These are phyloP conservation scores for barrel medic (Medicago truncatula) DNA, from an alignment of 306 rosid genomes.

Conservation along the genomic window MtrunA17r5.0-ANR NC_053043.1:51086501-51087000, in stretches of 20 bases:
- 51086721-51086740: slow-evolving; percentile 88
- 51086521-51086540: slow-evolving; percentile 95
- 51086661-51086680: slow-evolving; percentile 95
- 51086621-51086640: slow-evolving; percentile 56
- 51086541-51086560: slow-evolving; percentile 89
- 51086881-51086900: neutral
- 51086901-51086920: neutral
- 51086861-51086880: slow-evolving; percentile 13
- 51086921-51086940: slow-evolving; percentile 22
- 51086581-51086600: neutral
- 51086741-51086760: slow-evolving; percentile 86
- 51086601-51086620: slow-evolving; percentile 16
- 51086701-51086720: slow-evolving; percentile 82
- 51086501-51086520: slow-evolving; percentile 86
- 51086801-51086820: slow-evolving; percentile 15
- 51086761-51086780: slow-evolving; percentile 89
- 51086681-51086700: slow-evolving; percentile 91
- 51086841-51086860: slow-evolving; percentile 12
- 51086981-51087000: slow-evolving; percentile 32
- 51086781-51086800: slow-evolving; percentile 77
- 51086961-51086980: neutral
- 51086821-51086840: slow-evolving; percentile 18
- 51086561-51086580: slow-evolving; percentile 32
- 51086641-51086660: slow-evolving; percentile 84
- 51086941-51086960: slow-evolving; percentile 17